Evolutionary conservation across 2,329 filamentous ascomycete genomes (phyloP).

Genomic region (Diaporthe eres): DNA sequence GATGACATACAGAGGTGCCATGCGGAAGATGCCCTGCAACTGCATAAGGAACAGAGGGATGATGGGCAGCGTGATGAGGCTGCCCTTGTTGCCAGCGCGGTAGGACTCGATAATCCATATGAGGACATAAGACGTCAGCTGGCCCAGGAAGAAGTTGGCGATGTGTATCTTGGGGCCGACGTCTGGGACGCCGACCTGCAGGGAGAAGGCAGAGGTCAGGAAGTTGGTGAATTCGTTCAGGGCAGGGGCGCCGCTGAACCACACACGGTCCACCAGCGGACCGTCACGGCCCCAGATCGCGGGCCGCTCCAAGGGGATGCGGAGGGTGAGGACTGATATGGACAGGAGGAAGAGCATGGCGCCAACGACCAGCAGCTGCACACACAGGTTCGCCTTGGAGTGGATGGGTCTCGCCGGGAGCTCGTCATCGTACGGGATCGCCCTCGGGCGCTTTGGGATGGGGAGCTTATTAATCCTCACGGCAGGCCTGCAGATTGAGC

Average conservation of each 20-base stretch:
- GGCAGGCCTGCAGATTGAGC: not conserved
- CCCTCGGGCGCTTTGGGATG: not conserved
- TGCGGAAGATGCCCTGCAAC: not conserved
- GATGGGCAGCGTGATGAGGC: constrained; percentile 10
- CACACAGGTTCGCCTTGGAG: not conserved
- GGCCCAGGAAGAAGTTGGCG: constrained; percentile 9
- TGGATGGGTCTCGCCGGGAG: constrained; percentile 4
- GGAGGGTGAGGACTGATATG: not conserved
- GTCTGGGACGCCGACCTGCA: constrained; percentile 7
- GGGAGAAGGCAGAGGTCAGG: not conserved
- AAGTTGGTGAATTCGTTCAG: not conserved
- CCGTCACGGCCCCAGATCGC: constrained; percentile 2
- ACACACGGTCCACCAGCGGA: not conserved
- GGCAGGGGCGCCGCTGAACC: not conserved
- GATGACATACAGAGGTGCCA: constrained; percentile 11
- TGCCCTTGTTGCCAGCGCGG: constrained; percentile 8
- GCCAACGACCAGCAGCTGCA: not conserved
- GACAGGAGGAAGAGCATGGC: not conserved
- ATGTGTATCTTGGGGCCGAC: not conserved
- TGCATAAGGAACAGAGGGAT: not conserved
- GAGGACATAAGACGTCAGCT: constrained; percentile 2
- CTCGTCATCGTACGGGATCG: not conserved
- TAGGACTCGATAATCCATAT: constrained; percentile 22
- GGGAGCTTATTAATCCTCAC: constrained; percentile 18
- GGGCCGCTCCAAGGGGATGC: not conserved